Percentiles rank a stretch among this genome's conserved stretches.
phyloP scores from a whole-genome alignment of 2,329 filamentous ascomycete genomes.

The Fusarium sp. region DNA sequence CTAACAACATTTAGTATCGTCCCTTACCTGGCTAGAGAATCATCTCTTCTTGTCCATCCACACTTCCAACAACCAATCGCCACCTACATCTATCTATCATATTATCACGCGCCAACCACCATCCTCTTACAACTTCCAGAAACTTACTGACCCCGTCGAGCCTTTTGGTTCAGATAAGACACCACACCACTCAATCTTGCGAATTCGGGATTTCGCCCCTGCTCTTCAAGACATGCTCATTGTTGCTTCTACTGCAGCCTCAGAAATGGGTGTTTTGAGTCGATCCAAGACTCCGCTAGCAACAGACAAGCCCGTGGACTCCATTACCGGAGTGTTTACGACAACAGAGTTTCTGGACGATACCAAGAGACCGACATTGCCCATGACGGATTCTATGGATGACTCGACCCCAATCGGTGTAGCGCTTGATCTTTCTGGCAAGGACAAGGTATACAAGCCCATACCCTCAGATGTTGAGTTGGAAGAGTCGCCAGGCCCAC shows the following conservation, averaged over 20 bases:
- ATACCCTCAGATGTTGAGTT: conserved; percentile 82
- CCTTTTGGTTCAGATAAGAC: conserved; percentile 75
- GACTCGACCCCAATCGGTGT: conserved; percentile 85
- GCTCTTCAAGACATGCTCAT: conserved; percentile 85
- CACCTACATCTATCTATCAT: conserved; percentile 79
- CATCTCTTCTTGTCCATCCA: conserved; percentile 85
- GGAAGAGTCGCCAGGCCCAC: conserved; percentile 79
- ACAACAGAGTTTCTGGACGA: conserved; percentile 80
- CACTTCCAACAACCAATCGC: conserved; percentile 71
- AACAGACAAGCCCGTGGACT: conserved; percentile 68
- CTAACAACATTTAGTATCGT: conserved; percentile 69
- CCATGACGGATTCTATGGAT: conserved; percentile 70
- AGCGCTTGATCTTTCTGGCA: conserved; percentile 85
- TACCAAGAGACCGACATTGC: conserved; percentile 79
- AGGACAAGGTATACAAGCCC: conserved; percentile 81
- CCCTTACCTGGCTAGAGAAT: conserved; percentile 89
- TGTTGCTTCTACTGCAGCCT: conserved; percentile 82
- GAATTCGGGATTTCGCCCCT: conserved; percentile 84
- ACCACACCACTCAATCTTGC: conserved; percentile 81
- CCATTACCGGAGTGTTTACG: conserved; percentile 77
- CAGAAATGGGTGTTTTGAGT: conserved; percentile 83
- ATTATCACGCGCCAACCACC: conserved; percentile 76
- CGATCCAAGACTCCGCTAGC: conserved; percentile 77
- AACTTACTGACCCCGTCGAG: conserved; percentile 78
- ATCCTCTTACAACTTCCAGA: conserved; percentile 77